Conservation (phyloP, 2,329 filamentous ascomycete genomes). For the Colletotrichum limetticola region DNA sequence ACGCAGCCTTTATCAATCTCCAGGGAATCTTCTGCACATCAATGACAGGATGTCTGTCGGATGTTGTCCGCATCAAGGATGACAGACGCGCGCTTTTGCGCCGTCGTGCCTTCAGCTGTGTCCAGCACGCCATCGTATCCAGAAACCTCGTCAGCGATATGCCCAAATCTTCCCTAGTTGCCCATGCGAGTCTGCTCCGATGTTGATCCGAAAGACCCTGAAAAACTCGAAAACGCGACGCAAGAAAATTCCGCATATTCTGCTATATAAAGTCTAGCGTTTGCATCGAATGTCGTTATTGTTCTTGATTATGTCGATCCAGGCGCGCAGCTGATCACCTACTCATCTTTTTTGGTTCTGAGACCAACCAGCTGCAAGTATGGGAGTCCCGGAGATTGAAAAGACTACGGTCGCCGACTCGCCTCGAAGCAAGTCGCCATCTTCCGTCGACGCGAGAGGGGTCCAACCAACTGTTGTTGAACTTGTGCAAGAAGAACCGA, state of each 20-base stretch:
- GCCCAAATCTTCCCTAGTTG: background rate
- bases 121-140: conserved; percentile 27
- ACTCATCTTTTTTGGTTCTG: too few species aligned
- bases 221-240: background rate
- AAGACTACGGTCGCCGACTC: conserved; percentile 12
- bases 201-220: conserved; percentile 11
- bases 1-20: background rate
- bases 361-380: background rate
- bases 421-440: conserved; percentile 19
- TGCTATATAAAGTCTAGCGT: conserved; percentile 1
- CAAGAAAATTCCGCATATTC: background rate
- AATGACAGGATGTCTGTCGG: background rate
- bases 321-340: too few species aligned
- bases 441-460: background rate
- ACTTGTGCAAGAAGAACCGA: conserved; percentile 43
- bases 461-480: background rate
- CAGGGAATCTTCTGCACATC: too few species aligned
- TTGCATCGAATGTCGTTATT: background rate
- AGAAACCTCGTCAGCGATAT: conserved; percentile 29
- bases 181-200: background rate
- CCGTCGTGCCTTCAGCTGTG: too few species aligned
- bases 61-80: background rate
- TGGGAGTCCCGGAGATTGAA: conserved; percentile 18
- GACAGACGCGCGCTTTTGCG: background rate
- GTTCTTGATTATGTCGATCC: background rate